Evolutionary conservation across 1,284 basidiomycete genomes (phyloP).

Genomic region (Marasmius sp.): DNA sequence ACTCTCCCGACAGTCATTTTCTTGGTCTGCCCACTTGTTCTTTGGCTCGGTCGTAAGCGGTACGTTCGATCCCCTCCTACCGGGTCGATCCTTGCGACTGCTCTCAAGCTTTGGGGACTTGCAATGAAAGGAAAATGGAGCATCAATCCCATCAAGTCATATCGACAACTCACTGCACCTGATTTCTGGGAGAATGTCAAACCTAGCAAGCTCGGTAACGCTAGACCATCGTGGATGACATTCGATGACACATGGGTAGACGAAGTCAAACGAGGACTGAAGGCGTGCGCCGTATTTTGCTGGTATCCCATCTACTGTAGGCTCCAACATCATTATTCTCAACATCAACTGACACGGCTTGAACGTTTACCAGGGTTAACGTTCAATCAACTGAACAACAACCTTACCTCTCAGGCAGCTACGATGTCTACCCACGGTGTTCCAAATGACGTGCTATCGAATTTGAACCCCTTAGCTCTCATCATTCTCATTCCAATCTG

Average conservation of each 20-base stretch:
- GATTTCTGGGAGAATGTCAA: conserved; percentile 84
- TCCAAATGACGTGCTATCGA: conserved; percentile 82
- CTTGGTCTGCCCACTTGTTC: conserved; percentile 69
- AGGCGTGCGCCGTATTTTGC: conserved; percentile 82
- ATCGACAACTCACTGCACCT: conserved; percentile 48
- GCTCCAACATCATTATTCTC: conserved; percentile 19
- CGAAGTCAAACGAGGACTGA: conserved; percentile 79
- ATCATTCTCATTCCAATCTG: conserved; percentile 75
- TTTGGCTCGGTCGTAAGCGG: conserved; percentile 62
- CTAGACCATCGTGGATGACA: conserved; percentile 66
- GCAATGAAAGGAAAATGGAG: conserved; percentile 61
- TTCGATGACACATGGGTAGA: conserved; percentile 83
- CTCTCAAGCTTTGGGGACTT: conserved; percentile 49
- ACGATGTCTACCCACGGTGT: conserved; percentile 71
- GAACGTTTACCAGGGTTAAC: conserved; percentile 52
- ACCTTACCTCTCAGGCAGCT: conserved; percentile 76
- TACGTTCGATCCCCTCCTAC: conserved; percentile 72
- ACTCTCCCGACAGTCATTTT: conserved; percentile 70
- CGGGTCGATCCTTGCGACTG: conserved; percentile 71
- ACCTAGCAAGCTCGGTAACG: conserved; percentile 50
- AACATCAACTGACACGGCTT: neutral
- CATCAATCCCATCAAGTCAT: conserved; percentile 50
- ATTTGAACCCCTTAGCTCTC: conserved; percentile 76
- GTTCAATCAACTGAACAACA: conserved; percentile 79
- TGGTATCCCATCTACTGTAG: conserved; percentile 76